These are phyloP conservation scores for Sanguinoderma infundibulare DNA, from an alignment of 1,284 basidiomycete genomes.

Conservation along the genomic window DNA sequence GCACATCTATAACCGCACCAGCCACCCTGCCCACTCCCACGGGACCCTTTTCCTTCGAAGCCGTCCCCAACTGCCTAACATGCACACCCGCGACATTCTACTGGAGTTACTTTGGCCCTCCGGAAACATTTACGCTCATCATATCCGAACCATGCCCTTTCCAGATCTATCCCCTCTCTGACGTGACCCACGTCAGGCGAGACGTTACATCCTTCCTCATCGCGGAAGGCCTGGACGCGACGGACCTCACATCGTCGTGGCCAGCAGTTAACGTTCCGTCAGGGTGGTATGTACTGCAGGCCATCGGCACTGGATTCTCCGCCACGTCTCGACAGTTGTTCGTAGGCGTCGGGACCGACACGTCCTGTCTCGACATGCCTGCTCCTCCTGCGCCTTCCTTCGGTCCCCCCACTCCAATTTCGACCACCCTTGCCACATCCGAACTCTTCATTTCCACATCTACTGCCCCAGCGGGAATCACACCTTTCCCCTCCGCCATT, in stretches of 20 bases:
- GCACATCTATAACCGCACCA: neutral
- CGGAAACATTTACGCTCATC: slow-evolving; percentile 3
- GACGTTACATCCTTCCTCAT: slow-evolving; percentile 5
- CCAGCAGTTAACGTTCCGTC: slow-evolving; percentile 28
- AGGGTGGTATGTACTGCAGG: slow-evolving; percentile 31
- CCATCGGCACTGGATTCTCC: slow-evolving; percentile 2
- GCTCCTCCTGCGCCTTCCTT: neutral
- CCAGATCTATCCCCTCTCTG: neutral
- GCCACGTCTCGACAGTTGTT: slow-evolving; percentile 27
- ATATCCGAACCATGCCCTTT: neutral
- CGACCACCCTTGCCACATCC: neutral
- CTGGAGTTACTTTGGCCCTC: slow-evolving; percentile 27
- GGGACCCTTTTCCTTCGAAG: slow-evolving; percentile 14
- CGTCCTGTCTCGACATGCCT: slow-evolving; percentile 19
- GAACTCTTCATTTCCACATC: neutral
- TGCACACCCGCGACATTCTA: slow-evolving; percentile 21
- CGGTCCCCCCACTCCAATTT: neutral
- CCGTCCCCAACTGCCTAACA: slow-evolving; percentile 19
- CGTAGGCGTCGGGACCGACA: slow-evolving; percentile 24
- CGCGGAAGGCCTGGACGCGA: slow-evolving; percentile 17
- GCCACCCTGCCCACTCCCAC: neutral
- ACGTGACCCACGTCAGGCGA: neutral
- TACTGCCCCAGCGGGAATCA: neutral
- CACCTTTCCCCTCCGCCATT: neutral
- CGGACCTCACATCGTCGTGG: slow-evolving; percentile 25